phyloP scores from a whole-genome alignment of 2,329 filamentous ascomycete species.

The Aspergillus sp. region DNA sequence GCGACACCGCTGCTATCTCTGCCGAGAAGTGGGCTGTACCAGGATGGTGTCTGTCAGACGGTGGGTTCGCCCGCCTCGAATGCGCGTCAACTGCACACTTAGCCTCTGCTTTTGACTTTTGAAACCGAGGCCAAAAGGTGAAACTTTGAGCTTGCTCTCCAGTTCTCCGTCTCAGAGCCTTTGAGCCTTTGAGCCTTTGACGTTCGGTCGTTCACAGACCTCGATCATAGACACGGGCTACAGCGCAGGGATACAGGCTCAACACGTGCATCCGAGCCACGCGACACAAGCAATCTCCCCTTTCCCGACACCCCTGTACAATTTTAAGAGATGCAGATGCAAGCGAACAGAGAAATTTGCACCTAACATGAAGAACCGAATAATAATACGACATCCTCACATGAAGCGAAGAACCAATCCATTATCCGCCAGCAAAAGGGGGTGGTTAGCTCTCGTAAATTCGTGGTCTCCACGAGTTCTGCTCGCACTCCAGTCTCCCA shows the following conservation, averaged over 20 bases:
- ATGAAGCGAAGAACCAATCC: background rate
- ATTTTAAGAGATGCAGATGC: background rate
- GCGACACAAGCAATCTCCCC: background rate
- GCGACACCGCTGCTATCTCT: background rate
- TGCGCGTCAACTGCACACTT: background rate
- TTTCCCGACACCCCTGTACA: background rate
- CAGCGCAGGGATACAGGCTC: background rate
- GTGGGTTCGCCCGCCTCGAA: background rate
- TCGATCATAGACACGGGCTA: background rate
- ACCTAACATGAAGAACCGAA: background rate
- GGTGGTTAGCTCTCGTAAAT: background rate
- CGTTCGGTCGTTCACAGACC: background rate
- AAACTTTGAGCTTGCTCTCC: background rate
- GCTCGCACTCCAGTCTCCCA: background rate
- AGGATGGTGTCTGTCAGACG: background rate
- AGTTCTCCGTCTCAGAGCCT: background rate
- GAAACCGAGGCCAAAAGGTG: background rate
- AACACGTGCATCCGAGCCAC: constrained; percentile 3
- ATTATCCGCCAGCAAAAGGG: background rate
- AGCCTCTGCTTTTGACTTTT: background rate
- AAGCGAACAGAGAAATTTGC: background rate
- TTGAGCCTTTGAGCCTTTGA: too few species aligned
- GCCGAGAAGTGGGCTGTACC: background rate
- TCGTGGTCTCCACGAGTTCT: background rate
- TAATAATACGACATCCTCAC: background rate